These are phyloP conservation scores for Copromyces sp. DNA, from an alignment of 495 filamentous ascomycete species.

Conservation along the genomic window DNA sequence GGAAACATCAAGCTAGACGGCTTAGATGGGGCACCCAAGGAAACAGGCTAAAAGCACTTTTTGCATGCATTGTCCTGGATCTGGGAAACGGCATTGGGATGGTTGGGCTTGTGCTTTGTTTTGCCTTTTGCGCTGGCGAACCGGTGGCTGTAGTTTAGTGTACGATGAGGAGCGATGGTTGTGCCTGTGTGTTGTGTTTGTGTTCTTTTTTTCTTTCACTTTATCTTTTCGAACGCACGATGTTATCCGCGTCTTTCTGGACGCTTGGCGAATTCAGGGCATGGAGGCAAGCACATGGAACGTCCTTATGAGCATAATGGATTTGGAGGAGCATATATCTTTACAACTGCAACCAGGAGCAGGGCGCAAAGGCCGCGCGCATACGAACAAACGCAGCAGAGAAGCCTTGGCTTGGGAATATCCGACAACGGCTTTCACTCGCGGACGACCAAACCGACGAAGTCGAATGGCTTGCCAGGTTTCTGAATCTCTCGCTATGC, in stretches of 20 bases:
- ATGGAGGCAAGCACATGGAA: not conserved
- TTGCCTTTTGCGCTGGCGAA: not conserved
- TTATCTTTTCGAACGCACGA: not conserved
- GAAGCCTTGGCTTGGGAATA: not conserved
- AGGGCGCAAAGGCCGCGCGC: not conserved
- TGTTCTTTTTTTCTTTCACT: not conserved
- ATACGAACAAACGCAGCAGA: not conserved
- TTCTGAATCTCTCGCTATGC: not conserved
- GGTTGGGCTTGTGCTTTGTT: not conserved
- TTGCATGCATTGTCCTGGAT: slow-evolving; percentile 28
- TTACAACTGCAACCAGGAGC: not conserved
- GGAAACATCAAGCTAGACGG: slow-evolving; percentile 24
- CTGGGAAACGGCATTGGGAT: slow-evolving; percentile 19
- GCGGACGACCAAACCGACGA: not conserved
- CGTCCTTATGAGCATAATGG: not conserved
- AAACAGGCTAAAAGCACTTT: slow-evolving; percentile 20
- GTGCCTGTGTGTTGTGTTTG: not conserved
- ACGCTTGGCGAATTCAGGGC: not conserved
- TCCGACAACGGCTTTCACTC: not conserved
- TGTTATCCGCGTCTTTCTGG: not conserved
- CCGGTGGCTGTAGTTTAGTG: not conserved
- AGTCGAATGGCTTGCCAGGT: not conserved
- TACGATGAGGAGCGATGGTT: not conserved
- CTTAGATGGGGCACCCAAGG: slow-evolving; percentile 18
- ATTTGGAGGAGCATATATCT: not conserved